Conservation (phyloP, 495 filamentous ascomycete species). For the Neurospora intermedia region DNA sequence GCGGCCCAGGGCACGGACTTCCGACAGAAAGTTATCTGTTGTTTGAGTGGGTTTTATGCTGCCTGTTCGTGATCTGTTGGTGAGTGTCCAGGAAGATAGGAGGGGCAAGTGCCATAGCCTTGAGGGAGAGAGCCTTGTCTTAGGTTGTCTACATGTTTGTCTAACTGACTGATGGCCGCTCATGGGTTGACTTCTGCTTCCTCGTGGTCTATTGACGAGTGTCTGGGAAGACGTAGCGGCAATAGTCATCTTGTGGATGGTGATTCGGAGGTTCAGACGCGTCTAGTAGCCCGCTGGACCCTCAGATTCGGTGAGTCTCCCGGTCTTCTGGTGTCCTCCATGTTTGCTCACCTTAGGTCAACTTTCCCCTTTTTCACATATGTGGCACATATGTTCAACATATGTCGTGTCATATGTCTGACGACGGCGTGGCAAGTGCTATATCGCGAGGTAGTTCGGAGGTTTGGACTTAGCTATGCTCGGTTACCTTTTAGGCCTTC, state of each 20-base stretch:
- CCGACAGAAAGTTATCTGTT: not conserved
- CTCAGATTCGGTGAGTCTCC: not conserved
- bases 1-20: too few species aligned
- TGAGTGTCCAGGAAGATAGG: not conserved
- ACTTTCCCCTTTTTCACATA: not conserved
- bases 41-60: not conserved
- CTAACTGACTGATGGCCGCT: not conserved
- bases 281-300: not conserved
- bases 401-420: too few species aligned
- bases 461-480: too few species aligned
- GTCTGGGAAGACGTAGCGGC: not conserved
- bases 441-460: too few species aligned
- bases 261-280: not conserved
- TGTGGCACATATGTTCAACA: not conserved
- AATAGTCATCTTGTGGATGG: not conserved
- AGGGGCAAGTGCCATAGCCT: not conserved
- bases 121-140: not conserved
- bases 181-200: not conserved
- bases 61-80: not conserved
- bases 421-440: too few species aligned
- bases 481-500: too few species aligned
- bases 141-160: not conserved
- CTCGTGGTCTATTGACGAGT: not conserved
- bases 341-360: not conserved
- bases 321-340: not conserved